Evolutionary conservation across 1,139 yeast genomes (phyloP).

Genomic region (Saccharomyces hybrid): DNA sequence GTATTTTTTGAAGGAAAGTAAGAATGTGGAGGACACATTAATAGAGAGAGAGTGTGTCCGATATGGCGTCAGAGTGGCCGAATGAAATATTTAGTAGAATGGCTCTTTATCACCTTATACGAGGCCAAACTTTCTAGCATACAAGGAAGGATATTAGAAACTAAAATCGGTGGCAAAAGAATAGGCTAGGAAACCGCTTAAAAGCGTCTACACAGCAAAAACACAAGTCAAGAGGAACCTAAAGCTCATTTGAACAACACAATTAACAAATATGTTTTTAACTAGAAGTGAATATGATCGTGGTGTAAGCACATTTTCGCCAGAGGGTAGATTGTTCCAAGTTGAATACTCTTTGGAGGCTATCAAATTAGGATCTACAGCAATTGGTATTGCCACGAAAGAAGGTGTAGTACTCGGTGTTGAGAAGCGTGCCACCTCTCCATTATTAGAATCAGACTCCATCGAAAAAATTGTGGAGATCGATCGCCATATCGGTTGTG

Average conservation of each 20-base stretch:
- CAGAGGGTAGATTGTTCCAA: conserved; percentile 97
- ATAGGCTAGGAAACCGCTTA: background rate
- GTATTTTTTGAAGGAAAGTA: too few species aligned
- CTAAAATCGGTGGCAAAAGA: background rate
- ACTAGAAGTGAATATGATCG: conserved; percentile 99
- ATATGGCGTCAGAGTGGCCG: too few species aligned
- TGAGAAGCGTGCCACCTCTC: conserved; percentile 92
- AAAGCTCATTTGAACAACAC: background rate
- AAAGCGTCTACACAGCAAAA: background rate
- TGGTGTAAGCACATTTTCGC: conserved; percentile 97
- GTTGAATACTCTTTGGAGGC: conserved; percentile 98
- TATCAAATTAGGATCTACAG: conserved; percentile 88
- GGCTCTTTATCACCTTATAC: background rate
- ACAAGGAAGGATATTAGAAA: background rate
- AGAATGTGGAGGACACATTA: too few species aligned
- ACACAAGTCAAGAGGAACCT: background rate
- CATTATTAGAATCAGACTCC: conserved; percentile 82
- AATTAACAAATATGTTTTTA: conserved; percentile 57
- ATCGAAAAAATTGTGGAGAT: conserved; percentile 95
- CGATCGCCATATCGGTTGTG: conserved; percentile 92
- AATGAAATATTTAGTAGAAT: background rate
- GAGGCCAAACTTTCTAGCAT: background rate
- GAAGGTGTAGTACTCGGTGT: conserved; percentile 96
- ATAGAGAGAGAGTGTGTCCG: too few species aligned
- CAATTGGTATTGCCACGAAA: conserved; percentile 93